These are phyloP conservation scores for Westerdykella sp. DNA, from an alignment of 2,329 filamentous ascomycete genomes.

Conservation along the genomic window DNA sequence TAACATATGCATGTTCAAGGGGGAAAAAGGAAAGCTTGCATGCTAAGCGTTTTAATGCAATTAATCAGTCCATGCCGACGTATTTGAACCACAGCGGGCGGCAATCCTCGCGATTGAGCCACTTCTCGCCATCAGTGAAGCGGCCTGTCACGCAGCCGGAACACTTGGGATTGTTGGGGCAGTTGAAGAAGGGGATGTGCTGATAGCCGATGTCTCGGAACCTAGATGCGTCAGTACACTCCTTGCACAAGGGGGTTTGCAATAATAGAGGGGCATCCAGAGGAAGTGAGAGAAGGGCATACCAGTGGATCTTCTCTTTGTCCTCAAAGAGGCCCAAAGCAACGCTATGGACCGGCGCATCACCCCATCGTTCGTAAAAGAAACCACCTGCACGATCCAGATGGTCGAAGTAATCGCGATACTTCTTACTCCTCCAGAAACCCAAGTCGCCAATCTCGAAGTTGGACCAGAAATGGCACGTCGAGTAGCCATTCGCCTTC, in stretches of 20 bases:
- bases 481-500: conserved; percentile 87
- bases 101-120: conserved; percentile 85
- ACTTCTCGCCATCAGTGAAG: conserved; percentile 82
- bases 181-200: conserved; percentile 98
- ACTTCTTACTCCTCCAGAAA: conserved; percentile 85
- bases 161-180: conserved; percentile 93
- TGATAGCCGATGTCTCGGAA: conserved; percentile 99
- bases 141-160: conserved; percentile 78
- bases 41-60: neutral
- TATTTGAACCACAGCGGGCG: conserved; percentile 97
- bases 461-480: conserved; percentile 99
- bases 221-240: conserved; percentile 48
- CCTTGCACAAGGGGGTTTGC: neutral
- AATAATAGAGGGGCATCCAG: neutral
- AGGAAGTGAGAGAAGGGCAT: conserved; percentile 30
- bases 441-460: conserved; percentile 93
- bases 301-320: conserved; percentile 87
- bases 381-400: conserved; percentile 91
- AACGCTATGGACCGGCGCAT: conserved; percentile 94
- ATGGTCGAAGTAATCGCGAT: conserved; percentile 95
- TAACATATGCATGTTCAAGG: too few species aligned
- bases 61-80: conserved; percentile 63
- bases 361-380: conserved; percentile 98
- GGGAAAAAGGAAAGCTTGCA: too few species aligned
- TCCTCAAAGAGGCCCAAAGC: conserved; percentile 90